These are phyloP conservation scores for Neopestalotiopsis clavispora DNA, from an alignment of 2,329 filamentous ascomycete species.

Conservation along the genomic window DNA sequence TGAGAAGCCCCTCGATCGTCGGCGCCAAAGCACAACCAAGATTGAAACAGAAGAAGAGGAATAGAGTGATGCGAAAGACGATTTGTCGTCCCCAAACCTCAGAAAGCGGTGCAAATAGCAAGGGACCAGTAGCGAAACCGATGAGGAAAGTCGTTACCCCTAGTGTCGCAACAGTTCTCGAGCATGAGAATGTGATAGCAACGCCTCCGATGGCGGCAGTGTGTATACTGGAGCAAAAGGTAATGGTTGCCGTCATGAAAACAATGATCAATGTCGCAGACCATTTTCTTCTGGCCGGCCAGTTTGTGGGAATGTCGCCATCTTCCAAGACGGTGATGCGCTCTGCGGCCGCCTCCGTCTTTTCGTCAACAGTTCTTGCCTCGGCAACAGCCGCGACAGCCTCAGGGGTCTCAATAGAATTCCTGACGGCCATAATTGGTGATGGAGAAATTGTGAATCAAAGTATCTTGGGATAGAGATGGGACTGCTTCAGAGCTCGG, in stretches of 20 bases:
- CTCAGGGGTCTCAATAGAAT: no score
- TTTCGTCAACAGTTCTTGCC: no score
- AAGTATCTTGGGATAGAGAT: no score
- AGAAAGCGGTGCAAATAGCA: conserved; percentile 5
- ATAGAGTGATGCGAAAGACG: background rate
- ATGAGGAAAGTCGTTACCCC: background rate
- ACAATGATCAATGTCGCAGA: no score
- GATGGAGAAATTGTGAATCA: no score
- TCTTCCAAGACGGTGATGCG: background rate
- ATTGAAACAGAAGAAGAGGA: background rate
- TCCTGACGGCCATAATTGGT: no score
- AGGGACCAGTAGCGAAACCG: background rate
- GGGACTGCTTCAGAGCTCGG: no score
- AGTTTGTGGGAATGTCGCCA: background rate
- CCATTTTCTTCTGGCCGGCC: no score
- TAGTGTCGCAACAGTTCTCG: background rate
- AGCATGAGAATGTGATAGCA: background rate
- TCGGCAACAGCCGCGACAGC: no score
- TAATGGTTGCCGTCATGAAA: background rate
- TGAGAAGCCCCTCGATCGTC: conserved; percentile 28
- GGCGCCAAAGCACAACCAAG: conserved; percentile 57
- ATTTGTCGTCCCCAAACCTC: background rate
- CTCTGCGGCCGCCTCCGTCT: no score
- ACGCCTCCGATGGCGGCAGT: conserved; percentile 3
- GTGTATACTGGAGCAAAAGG: conserved; percentile 10